A percentile compares a stretch with the other conserved stretches of the same genome.
Conservation (phyloP, 2,329 filamentous ascomycete genomes). For the Colletotrichum karsti region DNA sequence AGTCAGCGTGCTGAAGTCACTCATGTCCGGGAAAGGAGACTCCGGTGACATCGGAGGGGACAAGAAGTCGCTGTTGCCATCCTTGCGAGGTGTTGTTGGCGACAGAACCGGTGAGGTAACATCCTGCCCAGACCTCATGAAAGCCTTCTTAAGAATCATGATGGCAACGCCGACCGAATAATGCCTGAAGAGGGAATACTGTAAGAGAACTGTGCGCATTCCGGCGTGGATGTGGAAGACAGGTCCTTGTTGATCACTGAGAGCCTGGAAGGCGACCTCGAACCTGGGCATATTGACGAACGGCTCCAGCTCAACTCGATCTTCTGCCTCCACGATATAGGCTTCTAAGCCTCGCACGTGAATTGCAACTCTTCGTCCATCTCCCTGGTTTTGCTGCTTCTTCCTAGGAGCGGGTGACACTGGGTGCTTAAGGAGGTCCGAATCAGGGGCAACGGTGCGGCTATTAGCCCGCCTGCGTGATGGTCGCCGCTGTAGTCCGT, state of each 20-base stretch:
- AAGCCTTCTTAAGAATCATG: conserved; percentile 77
- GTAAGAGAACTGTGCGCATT: conserved; percentile 79
- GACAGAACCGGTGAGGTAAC: conserved; percentile 30
- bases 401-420: conserved; percentile 54
- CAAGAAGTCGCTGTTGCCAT: conserved; percentile 41
- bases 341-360: conserved; percentile 87
- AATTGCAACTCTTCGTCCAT: conserved; percentile 83
- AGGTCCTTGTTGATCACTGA: conserved; percentile 86
- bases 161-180: conserved; percentile 87
- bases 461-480: conserved; percentile 79
- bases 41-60: conserved; percentile 48
- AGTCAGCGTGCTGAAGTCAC: conserved; percentile 41
- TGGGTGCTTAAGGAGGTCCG: conserved; percentile 65
- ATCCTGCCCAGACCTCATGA: conserved; percentile 62
- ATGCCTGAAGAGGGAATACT: conserved; percentile 94
- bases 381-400: conserved; percentile 66
- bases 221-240: conserved; percentile 88
- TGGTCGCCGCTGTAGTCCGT: conserved; percentile 66
- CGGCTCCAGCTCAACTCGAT: conserved; percentile 84
- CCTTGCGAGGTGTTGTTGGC: conserved; percentile 35
- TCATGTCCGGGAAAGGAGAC: conserved; percentile 38
- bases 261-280: conserved; percentile 85
- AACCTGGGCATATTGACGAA: conserved; percentile 88
- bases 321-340: conserved; percentile 87
- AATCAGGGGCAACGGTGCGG: conserved; percentile 74